phyloP scores from a whole-genome alignment of 768 basidiomycete genomes.

The Naganishia randhawae region DNA sequence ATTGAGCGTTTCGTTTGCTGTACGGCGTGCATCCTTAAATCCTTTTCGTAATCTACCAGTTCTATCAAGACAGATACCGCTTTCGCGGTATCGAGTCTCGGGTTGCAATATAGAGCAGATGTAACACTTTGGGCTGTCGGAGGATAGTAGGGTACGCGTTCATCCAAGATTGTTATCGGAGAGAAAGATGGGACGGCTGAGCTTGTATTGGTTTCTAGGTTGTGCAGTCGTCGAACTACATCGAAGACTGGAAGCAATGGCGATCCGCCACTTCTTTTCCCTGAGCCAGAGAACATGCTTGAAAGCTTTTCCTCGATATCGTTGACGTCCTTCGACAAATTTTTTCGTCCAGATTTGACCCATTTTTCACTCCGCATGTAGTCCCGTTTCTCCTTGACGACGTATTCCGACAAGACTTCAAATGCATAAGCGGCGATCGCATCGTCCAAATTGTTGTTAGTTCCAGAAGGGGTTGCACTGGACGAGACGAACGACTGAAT shows the following conservation, averaged over 20 bases:
- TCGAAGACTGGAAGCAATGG: conserved; percentile 28
- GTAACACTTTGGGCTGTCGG: conserved; percentile 44
- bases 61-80: conserved; percentile 43
- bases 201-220: conserved; percentile 1
- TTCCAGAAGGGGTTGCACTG: background rate
- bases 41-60: conserved; percentile 45
- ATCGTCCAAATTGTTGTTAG: conserved; percentile 13
- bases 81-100: conserved; percentile 37
- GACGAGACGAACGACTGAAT: conserved; percentile 30
- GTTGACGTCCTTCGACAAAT: conserved; percentile 44
- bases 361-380: conserved; percentile 45
- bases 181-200: background rate
- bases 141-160: conserved; percentile 23
- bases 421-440: conserved; percentile 39
- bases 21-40: conserved; percentile 29
- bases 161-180: conserved; percentile 21
- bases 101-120: conserved; percentile 45
- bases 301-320: conserved; percentile 43
- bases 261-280: background rate
- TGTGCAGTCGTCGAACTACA: conserved; percentile 23
- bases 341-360: conserved; percentile 45
- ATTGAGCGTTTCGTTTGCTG: conserved; percentile 18
- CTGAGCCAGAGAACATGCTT: background rate
- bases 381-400: conserved; percentile 47
- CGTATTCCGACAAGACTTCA: conserved; percentile 45